phyloP scores from a whole-genome alignment of 164 flowering plant species.

The Kingdonia uniflora region DNA sequence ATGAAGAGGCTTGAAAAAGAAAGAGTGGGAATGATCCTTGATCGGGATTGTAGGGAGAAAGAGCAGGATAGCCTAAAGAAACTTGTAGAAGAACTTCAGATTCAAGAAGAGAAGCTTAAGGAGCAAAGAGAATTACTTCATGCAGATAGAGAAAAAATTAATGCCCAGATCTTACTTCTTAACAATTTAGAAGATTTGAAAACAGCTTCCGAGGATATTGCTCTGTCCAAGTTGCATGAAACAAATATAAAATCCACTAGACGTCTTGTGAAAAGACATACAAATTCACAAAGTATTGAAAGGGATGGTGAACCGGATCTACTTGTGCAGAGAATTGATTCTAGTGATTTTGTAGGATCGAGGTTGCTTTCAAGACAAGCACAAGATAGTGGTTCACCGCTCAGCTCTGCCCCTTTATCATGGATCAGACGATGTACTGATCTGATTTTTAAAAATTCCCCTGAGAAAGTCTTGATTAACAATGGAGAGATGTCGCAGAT shows the following conservation, averaged over 20 bases:
- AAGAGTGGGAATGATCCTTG: conserved; percentile 54
- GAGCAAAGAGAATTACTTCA: conserved; percentile 71
- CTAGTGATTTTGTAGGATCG: conserved; percentile 11
- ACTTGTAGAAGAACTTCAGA: conserved; percentile 71
- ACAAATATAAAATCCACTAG: conserved; percentile 16
- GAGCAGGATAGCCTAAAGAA: conserved; percentile 68
- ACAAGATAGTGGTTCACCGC: conserved; percentile 22
- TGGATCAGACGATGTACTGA: conserved; percentile 70
- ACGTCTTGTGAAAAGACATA: conserved; percentile 15
- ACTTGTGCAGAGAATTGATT: conserved; percentile 8
- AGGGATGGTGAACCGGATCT: conserved; percentile 13
- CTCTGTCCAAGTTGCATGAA: conserved; percentile 23
- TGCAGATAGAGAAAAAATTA: conserved; percentile 64
- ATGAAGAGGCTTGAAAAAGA: conserved; percentile 65
- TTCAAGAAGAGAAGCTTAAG: conserved; percentile 67
- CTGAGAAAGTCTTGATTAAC: conserved; percentile 21
- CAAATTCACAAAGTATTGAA: conserved; percentile 14
- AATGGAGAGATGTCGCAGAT: conserved; percentile 8
- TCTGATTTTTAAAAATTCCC: conserved; percentile 38
- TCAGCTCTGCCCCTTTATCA: conserved; percentile 39
- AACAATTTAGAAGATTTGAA: conserved; percentile 51
- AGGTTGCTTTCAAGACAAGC: conserved; percentile 17
- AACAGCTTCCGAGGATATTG: conserved; percentile 34
- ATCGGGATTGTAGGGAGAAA: conserved; percentile 60
- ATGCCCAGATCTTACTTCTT: conserved; percentile 44